These are phyloP conservation scores for Kodamaea restingae DNA, from an alignment of 805 yeast genomes.

Conservation along the genomic window DNA sequence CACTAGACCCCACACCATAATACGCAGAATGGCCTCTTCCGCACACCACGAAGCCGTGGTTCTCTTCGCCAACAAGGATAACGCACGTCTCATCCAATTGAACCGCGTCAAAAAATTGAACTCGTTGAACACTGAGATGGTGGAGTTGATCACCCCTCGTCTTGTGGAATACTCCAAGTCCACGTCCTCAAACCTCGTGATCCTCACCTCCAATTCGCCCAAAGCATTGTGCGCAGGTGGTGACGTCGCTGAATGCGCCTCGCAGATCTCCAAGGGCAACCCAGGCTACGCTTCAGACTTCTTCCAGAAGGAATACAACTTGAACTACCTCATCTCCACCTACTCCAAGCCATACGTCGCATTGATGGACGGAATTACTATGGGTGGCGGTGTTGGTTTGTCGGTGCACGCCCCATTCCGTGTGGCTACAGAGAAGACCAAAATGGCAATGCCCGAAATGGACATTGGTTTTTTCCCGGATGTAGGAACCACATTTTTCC, in stretches of 20 bases:
- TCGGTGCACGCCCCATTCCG: constrained; percentile 89
- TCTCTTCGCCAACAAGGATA: constrained; percentile 55
- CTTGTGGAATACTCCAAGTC: constrained; percentile 74
- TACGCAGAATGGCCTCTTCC: constrained; percentile 9
- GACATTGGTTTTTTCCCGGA: constrained; percentile 95
- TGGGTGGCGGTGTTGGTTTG: constrained; percentile 98
- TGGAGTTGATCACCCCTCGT: constrained; percentile 65
- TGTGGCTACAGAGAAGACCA: constrained; percentile 85
- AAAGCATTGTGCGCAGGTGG: constrained; percentile 95
- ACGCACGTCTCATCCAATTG: constrained; percentile 68
- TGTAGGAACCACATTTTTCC: constrained; percentile 88
- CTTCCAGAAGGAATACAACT: constrained; percentile 75
- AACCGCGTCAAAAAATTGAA: constrained; percentile 83
- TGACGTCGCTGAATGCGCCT: constrained; percentile 81
- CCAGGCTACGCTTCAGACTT: constrained; percentile 52
- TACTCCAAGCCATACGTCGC: constrained; percentile 85
- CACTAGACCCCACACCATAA: constrained; percentile 1
- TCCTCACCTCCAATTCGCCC: constrained; percentile 62
- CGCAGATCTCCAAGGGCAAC: constrained; percentile 46
- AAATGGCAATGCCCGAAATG: constrained; percentile 97
- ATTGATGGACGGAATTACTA: constrained; percentile 84
- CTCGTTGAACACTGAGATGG: constrained; percentile 77
- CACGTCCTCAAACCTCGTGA: constrained; percentile 55
- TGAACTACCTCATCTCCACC: constrained; percentile 77
- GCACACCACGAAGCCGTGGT: constrained; percentile 49